Evolutionary conservation across 768 basidiomycete species (phyloP), one percentile per base, ranked within the genome.

Genomic region (Tulasnella sp.): DNA sequence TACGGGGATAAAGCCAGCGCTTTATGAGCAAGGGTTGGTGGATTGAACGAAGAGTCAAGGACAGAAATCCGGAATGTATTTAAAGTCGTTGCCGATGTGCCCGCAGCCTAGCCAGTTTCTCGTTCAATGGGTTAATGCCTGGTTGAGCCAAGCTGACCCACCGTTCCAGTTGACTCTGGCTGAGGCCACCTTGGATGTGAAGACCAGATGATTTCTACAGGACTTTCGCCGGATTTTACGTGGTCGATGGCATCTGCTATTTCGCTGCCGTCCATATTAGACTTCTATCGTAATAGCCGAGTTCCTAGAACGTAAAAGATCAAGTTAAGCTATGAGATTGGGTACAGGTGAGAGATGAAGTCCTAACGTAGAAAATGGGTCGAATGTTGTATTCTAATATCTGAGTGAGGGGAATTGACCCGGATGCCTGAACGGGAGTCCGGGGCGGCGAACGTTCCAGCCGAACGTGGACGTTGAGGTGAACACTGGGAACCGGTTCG

Each of bases 1-100:
- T 37, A 40, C 78, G 55, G 75, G n/a, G 42, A 81, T 79, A 40
- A 78, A 74, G 90, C 90, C 70, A 98, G 89, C 2, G 92, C 91
- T 74, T 92, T 87, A 83, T 98, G 96, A 0, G 96, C 94, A 32
- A 88, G 83, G 3, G 94, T 95, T 0, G 96, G 96, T 3, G 96
- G 96, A 82, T 98, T 97, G 85, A 94, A 98, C 0, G 94, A 96
- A 1, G 95, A 92, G 81, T 98, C 96, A 51, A 98, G 87, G n/a
- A 96, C 86, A 4, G 92, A 88, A 70, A 96, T 87, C 74, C 86
- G 87, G 46, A 91, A 82, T 3, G 83, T 82, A 40, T 11, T 5
- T 44, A 75, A 35, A 55, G n/a, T 20, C 79, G 77, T 23, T 71
- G 73, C 42, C 77, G 80, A 13, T 7, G 44, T 0, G 26, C 77